Conservation (phyloP, 2,329 filamentous ascomycete species). For the Aspergillus eucalypticola region DNA sequence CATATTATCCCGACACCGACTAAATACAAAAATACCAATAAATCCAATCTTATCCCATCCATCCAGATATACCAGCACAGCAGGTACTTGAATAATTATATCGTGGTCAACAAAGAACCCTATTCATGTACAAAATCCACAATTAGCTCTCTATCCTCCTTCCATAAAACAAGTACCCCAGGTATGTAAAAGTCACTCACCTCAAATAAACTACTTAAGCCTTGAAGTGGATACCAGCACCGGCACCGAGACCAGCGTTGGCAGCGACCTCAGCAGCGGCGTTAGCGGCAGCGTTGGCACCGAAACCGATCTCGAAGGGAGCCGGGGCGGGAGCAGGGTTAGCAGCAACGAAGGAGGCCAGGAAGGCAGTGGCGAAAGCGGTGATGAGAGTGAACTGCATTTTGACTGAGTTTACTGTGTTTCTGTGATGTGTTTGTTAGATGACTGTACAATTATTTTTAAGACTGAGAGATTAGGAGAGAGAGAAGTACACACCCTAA, state of each 20-base stretch:
- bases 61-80: not conserved
- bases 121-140: not conserved
- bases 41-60: not conserved
- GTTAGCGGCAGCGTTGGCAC: not conserved
- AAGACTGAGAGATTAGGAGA: too few species aligned
- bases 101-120: not conserved
- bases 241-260: not conserved
- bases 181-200: not conserved
- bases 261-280: not conserved
- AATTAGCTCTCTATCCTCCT: too few species aligned
- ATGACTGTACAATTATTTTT: too few species aligned
- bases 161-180: too few species aligned
- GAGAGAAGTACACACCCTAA: not conserved
- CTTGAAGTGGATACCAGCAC: not conserved
- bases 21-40: not conserved
- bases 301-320: not conserved
- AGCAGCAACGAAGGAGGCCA: not conserved
- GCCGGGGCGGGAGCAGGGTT: not conserved
- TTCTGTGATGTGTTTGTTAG: too few species aligned
- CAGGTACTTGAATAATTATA: not conserved
- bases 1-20: not conserved
- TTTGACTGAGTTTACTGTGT: not conserved
- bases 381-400: not conserved
- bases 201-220: not conserved
- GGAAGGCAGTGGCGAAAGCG: conserved; percentile 1